phyloP scores from a whole-genome alignment of 2,329 filamentous ascomycete genomes.

The Aspergillus flavus region DNA sequence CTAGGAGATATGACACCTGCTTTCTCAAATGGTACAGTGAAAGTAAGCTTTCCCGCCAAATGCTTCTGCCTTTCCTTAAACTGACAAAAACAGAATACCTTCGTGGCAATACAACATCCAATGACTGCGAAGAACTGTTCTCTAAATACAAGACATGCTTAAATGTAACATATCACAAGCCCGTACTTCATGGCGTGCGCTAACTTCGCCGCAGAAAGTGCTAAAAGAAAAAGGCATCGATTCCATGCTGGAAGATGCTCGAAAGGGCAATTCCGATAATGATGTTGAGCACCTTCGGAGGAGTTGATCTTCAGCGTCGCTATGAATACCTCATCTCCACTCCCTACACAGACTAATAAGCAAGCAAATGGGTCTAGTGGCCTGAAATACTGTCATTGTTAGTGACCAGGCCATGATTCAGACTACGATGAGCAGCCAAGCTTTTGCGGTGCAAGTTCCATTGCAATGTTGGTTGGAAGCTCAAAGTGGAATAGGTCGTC shows the following conservation, averaged over 20 bases:
- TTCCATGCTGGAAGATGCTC: conserved; percentile 85
- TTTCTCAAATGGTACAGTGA: conserved; percentile 99
- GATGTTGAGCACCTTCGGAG: conserved; percentile 68
- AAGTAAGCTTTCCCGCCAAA: conserved; percentile 58
- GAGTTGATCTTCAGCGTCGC: conserved; percentile 11
- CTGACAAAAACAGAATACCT: conserved; percentile 71
- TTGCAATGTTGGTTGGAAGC: not conserved
- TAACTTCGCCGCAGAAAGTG: conserved; percentile 65
- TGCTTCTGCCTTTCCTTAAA: conserved; percentile 1
- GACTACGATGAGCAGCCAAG: not conserved
- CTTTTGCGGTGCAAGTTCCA: not conserved
- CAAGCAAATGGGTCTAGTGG: no score
- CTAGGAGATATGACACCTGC: conserved; percentile 90
- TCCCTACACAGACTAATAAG: conserved; percentile 1
- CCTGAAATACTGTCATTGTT: no score
- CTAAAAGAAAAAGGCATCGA: conserved; percentile 90
- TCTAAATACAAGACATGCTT: conserved; percentile 87
- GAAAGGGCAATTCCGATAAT: conserved; percentile 86
- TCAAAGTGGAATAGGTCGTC: no score
- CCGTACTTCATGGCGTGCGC: not conserved
- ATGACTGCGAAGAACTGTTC: conserved; percentile 86
- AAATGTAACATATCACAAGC: conserved; percentile 58
- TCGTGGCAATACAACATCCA: conserved; percentile 76
- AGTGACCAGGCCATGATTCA: not conserved
- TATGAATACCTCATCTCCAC: not conserved